These are phyloP conservation scores for Paraurostyla sp. DNA, from an alignment of 73 alveolate species.

Conservation along the genomic window DNA sequence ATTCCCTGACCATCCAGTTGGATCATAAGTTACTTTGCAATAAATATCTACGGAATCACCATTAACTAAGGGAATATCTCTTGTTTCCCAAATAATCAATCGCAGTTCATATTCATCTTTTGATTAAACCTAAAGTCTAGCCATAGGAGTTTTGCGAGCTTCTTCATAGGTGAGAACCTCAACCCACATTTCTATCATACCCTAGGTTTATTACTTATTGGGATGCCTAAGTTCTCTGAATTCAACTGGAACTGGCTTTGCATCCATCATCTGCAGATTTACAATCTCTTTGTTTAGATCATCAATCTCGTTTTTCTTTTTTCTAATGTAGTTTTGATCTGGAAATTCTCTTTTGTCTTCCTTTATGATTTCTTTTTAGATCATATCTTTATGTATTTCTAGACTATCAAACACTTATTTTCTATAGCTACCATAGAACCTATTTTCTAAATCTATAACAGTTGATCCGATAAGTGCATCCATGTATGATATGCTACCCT, in stretches of 20 bases:
- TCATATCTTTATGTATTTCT: constrained; percentile 28
- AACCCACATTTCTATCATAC: constrained; percentile 93
- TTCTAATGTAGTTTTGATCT: neutral
- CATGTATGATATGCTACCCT: constrained; percentile 65
- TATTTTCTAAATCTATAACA: constrained; percentile 96
- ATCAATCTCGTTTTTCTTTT: constrained; percentile 54
- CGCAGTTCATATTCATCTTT: constrained; percentile 96
- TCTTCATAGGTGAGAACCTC: constrained; percentile 89
- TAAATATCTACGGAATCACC: constrained; percentile 93
- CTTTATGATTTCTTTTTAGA: constrained; percentile 3
- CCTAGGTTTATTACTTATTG: constrained; percentile 89
- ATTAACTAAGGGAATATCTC: constrained; percentile 91
- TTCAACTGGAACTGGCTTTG: constrained; percentile 88
- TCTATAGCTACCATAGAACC: constrained; percentile 81
- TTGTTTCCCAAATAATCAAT: constrained; percentile 96
- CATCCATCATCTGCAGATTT: constrained; percentile 65
- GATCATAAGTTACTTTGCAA: constrained; percentile 90
- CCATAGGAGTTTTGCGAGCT: constrained; percentile 85
- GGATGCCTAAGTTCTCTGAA: constrained; percentile 86
- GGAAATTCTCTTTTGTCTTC: constrained; percentile 36
- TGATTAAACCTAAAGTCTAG: constrained; percentile 81
- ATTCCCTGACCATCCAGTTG: constrained; percentile 91
- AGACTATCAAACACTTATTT: constrained; percentile 28
- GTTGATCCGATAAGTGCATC: constrained; percentile 96
- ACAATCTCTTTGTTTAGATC: constrained; percentile 19